Percentiles rank a stretch among this genome's conserved stretches.
Evolutionary conservation across 352 stramenopile genomes (phyloP).

Genomic region (Elongisporangium prolatum): DNA sequence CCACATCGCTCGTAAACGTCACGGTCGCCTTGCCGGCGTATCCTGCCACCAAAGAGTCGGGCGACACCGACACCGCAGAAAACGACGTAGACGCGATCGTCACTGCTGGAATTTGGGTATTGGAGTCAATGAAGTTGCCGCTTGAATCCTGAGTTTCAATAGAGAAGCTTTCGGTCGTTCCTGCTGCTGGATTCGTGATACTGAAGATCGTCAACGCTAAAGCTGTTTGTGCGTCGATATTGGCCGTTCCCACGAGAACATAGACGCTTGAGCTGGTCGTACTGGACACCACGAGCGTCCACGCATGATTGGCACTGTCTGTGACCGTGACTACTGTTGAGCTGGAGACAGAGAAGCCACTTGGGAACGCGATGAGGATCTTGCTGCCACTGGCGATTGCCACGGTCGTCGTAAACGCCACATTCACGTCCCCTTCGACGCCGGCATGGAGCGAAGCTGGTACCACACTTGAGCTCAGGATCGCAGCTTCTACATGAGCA

Average conservation of each 20-base stretch:
- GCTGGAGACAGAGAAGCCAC: conserved; percentile 21
- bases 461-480: conserved; percentile 17
- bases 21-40: conserved; percentile 19
- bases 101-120: conserved; percentile 3
- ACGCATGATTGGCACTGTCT: conserved; percentile 7
- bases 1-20: conserved; percentile 31
- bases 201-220: conserved; percentile 28
- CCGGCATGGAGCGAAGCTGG: conserved; percentile 21
- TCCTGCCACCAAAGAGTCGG: conserved; percentile 25
- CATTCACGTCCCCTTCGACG: conserved; percentile 10
- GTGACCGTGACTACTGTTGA: conserved; percentile 7
- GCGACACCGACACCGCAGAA: conserved; percentile 8
- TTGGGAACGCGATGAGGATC: conserved; percentile 26
- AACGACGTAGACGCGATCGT: conserved; percentile 16
- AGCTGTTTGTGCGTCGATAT: conserved; percentile 10
- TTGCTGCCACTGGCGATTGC: conserved; percentile 16
- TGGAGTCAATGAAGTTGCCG: conserved; percentile 7
- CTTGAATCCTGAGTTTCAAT: conserved; percentile 21
- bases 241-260: conserved; percentile 10
- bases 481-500: conserved; percentile 9
- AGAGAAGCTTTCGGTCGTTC: conserved; percentile 11
- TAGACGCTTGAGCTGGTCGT: conserved; percentile 16
- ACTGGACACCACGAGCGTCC: conserved; percentile 22
- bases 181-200: conserved; percentile 27
- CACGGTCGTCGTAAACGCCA: conserved; percentile 23